Conservation (phyloP, 192 early-diverging fungal genomes). For the Podila epigama region DNA sequence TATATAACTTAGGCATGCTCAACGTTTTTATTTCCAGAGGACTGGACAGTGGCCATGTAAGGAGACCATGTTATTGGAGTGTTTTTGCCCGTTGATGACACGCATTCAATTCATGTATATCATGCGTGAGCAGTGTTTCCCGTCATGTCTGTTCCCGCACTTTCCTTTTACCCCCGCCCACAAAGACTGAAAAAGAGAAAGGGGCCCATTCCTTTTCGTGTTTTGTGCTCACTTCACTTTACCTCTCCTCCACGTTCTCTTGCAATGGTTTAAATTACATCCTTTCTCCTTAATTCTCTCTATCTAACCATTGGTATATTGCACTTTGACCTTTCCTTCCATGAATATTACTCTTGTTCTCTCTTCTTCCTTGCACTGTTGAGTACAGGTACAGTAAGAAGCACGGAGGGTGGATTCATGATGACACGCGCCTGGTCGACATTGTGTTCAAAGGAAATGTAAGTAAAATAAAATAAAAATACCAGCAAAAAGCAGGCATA, state of each 20-base stretch:
- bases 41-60: slow-evolving; percentile 44
- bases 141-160: too few species aligned
- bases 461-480: slow-evolving; percentile 2
- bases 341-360: neutral
- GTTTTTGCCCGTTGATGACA: neutral
- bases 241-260: neutral
- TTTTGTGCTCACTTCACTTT: neutral
- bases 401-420: slow-evolving; percentile 49
- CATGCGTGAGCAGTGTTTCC: too few species aligned
- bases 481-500: neutral
- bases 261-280: neutral
- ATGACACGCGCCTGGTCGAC: slow-evolving; percentile 23
- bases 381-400: slow-evolving; percentile 37
- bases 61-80: neutral
- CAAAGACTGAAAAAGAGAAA: too few species aligned
- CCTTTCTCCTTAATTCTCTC: neutral
- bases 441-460: slow-evolving; percentile 35
- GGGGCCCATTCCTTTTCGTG: too few species aligned
- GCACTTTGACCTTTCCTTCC: neutral
- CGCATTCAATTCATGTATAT: too few species aligned
- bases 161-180: too few species aligned
- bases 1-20: slow-evolving; percentile 26
- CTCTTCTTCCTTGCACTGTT: neutral
- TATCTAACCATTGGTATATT: too few species aligned
- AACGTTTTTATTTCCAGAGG: slow-evolving; percentile 13